Evolutionary conservation across 257 asterid genomes (phyloP).

Genomic region (Capsicum baccatum): DNA sequence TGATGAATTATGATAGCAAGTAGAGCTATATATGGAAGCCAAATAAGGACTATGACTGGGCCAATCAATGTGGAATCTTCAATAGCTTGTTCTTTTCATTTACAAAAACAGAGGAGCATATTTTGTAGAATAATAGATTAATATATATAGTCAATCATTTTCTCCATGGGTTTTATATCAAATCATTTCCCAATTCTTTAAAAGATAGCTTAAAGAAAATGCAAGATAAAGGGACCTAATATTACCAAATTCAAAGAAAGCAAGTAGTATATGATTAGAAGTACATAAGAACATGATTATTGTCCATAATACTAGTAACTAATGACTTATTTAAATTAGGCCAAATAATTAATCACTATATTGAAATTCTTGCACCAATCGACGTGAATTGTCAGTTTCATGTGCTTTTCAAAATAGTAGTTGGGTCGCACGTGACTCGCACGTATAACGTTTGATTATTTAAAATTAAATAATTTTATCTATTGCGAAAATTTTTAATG

Average conservation of each 20-base stretch:
- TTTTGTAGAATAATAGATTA: not conserved
- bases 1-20: not conserved
- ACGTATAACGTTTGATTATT: too few species aligned
- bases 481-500: too few species aligned
- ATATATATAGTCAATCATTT: not conserved
- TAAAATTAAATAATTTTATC: too few species aligned
- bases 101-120: not conserved
- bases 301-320: not conserved
- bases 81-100: not conserved
- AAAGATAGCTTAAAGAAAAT: not conserved
- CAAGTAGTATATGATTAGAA: not conserved
- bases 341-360: too few species aligned
- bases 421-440: too few species aligned
- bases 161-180: not conserved
- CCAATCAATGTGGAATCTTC: not conserved
- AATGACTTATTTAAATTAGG: not conserved
- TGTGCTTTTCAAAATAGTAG: not conserved
- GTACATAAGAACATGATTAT: not conserved
- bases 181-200: not conserved
- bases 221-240: not conserved
- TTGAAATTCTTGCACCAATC: not conserved
- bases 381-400: not conserved
- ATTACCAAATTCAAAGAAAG: not conserved
- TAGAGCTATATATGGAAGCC: not conserved
- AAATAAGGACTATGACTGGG: not conserved